A percentile compares a stretch with the other conserved stretches of the same genome.
Evolutionary conservation across 2,329 filamentous ascomycete genomes (phyloP).

Genomic region (Sporothrix schenckii): DNA sequence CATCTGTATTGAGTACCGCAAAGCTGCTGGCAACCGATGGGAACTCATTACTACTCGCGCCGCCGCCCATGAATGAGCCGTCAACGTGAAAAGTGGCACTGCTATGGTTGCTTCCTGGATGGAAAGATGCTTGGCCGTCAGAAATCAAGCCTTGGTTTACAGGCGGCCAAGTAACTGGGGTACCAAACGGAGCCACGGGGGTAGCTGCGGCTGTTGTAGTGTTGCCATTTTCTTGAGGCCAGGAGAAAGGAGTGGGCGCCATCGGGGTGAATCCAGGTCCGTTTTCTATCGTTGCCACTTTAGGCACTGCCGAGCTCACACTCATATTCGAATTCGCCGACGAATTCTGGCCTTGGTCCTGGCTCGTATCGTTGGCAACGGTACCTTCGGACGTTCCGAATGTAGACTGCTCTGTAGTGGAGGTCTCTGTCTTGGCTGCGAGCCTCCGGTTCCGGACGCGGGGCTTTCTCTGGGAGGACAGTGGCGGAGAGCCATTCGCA

Average conservation of each 20-base stretch:
- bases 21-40: neutral
- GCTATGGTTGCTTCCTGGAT: neutral
- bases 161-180: neutral
- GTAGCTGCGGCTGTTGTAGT: neutral
- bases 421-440: neutral
- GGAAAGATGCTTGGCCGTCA: neutral
- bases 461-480: neutral
- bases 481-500: neutral
- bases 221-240: neutral
- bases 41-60: neutral
- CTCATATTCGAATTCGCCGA: neutral
- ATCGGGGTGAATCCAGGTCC: neutral
- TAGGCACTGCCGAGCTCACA: too few relatives aligned
- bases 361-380: neutral
- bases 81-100: neutral
- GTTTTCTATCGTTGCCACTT: neutral
- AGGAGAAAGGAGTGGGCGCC: neutral
- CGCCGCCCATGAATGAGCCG: neutral
- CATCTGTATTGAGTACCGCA: slow-evolving; percentile 11
- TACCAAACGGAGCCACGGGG: neutral
- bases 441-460: neutral
- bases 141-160: neutral
- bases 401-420: too few relatives aligned
- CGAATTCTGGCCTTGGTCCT: neutral
- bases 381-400: too few relatives aligned